Conservation (phyloP, 2,329 filamentous ascomycete genomes). For the Verticillium dahliae region DNA sequence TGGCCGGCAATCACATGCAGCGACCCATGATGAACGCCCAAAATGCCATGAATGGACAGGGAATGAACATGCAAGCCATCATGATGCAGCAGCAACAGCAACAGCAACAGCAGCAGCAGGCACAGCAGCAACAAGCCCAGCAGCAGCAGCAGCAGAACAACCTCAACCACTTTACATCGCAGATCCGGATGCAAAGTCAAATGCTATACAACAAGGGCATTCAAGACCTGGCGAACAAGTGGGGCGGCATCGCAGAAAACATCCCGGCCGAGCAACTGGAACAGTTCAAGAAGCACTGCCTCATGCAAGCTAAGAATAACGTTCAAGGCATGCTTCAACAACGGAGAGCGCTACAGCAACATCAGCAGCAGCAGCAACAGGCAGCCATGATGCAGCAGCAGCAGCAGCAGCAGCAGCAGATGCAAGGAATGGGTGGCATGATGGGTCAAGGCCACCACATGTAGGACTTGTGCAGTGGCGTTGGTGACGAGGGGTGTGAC, state of each 20-base stretch:
- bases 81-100: conserved; percentile 22
- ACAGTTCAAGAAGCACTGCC: conserved; percentile 36
- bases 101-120: conserved; percentile 20
- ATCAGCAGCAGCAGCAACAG: conserved; percentile 12
- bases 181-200: conserved; percentile 27
- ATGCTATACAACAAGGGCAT: conserved; percentile 33
- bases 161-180: conserved; percentile 13
- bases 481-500: background rate
- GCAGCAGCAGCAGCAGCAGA: conserved; percentile 24
- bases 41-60: conserved; percentile 34
- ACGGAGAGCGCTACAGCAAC: conserved; percentile 14
- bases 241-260: conserved; percentile 30
- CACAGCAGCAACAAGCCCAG: conserved; percentile 19
- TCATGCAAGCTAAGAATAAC: conserved; percentile 28
- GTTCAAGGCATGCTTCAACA: conserved; percentile 25
- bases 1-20: conserved; percentile 29
- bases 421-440: conserved; percentile 50
- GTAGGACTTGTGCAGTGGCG: conserved; percentile 19
- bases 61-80: conserved; percentile 33
- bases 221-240: conserved; percentile 23
- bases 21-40: conserved; percentile 25
- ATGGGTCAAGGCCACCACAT: conserved; percentile 39
- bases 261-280: conserved; percentile 40
- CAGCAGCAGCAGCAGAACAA: conserved; percentile 28
- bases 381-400: conserved; percentile 32